These are phyloP conservation scores for Sclerotinia sclerotiorum DNA, from an alignment of 2,329 filamentous ascomycete species.

Conservation along the genomic window DNA sequence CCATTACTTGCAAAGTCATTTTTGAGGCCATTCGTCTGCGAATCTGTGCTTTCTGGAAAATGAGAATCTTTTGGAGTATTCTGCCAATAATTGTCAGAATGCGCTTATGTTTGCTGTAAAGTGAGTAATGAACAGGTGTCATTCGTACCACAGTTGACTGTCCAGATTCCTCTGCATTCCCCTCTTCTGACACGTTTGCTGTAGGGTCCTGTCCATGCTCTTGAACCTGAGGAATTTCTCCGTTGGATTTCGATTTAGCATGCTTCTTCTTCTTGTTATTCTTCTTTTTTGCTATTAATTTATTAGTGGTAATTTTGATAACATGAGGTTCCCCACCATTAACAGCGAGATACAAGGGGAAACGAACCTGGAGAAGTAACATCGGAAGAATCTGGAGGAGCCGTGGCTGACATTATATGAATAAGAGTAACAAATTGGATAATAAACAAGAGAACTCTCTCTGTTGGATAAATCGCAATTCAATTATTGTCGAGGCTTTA, in stretches of 20 bases:
- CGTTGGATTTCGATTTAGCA: conserved; percentile 45
- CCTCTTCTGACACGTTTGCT: conserved; percentile 44
- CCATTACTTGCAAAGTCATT: conserved; percentile 35
- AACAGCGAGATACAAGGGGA: conserved; percentile 6
- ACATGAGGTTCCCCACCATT: conserved; percentile 24
- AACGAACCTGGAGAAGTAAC: conserved; percentile 38
- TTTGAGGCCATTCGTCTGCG: conserved; percentile 37
- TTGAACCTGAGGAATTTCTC: conserved; percentile 38
- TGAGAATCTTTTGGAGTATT: conserved; percentile 36
- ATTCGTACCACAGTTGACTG: conserved; percentile 39
- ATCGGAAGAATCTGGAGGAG: conserved; percentile 37
- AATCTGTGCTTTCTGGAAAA: conserved; percentile 30
- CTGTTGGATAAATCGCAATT: conserved; percentile 12
- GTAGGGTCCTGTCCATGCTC: conserved; percentile 43
- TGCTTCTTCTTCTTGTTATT: conserved; percentile 57
- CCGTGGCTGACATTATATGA: conserved; percentile 39
- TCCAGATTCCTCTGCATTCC: conserved; percentile 45
- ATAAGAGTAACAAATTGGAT: not conserved
- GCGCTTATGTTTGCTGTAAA: conserved; percentile 26
- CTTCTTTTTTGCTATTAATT: conserved; percentile 50
- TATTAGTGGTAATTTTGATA: conserved; percentile 31
- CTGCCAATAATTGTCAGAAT: conserved; percentile 34
- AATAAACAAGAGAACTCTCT: not conserved
- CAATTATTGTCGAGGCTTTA: conserved; percentile 2
- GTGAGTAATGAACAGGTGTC: conserved; percentile 39